Evolutionary conservation across 306 rosid species (phyloP).

Genomic region (Fragaria vesca): DNA sequence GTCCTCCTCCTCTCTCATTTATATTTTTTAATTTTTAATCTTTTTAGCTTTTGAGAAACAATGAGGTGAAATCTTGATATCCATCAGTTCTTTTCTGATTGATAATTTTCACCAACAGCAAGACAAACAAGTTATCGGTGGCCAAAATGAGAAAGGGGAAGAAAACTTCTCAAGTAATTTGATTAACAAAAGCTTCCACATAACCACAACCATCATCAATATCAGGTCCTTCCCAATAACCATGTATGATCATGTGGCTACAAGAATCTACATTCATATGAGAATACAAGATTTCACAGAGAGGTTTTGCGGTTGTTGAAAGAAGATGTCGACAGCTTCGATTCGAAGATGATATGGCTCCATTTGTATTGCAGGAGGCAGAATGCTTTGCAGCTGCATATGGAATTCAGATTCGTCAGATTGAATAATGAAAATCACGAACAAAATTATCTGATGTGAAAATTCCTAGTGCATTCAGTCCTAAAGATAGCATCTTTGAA

Average conservation of each 20-base stretch:
- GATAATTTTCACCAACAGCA: neutral
- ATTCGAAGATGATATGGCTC: slow-evolving; percentile 26
- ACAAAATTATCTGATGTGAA: slow-evolving; percentile 14
- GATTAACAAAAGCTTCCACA: slow-evolving; percentile 70
- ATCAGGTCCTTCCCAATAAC: slow-evolving; percentile 97
- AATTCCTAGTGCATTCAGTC: neutral
- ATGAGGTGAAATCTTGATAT: neutral
- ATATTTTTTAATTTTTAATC: too few relatives aligned
- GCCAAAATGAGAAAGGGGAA: slow-evolving; percentile 1
- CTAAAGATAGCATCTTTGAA: neutral
- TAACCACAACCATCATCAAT: slow-evolving; percentile 89
- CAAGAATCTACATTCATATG: slow-evolving; percentile 38
- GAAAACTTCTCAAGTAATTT: slow-evolving; percentile 31
- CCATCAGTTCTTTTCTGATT: neutral
- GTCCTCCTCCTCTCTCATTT: too few relatives aligned
- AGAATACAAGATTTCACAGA: slow-evolving; percentile 29
- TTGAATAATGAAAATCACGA: slow-evolving; percentile 10
- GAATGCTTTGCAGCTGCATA: slow-evolving; percentile 61
- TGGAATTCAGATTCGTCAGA: slow-evolving; percentile 30
- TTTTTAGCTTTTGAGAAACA: too few relatives aligned
- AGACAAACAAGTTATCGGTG: neutral
- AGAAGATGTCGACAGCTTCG: slow-evolving; percentile 27
- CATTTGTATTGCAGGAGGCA: slow-evolving; percentile 31
- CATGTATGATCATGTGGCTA: slow-evolving; percentile 50
- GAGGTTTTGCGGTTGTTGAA: slow-evolving; percentile 30